Evolutionary conservation across 2,329 filamentous ascomycete species (phyloP), one percentile per base, ranked within the genome.

Genomic region (Hymenoscyphus repandus): DNA sequence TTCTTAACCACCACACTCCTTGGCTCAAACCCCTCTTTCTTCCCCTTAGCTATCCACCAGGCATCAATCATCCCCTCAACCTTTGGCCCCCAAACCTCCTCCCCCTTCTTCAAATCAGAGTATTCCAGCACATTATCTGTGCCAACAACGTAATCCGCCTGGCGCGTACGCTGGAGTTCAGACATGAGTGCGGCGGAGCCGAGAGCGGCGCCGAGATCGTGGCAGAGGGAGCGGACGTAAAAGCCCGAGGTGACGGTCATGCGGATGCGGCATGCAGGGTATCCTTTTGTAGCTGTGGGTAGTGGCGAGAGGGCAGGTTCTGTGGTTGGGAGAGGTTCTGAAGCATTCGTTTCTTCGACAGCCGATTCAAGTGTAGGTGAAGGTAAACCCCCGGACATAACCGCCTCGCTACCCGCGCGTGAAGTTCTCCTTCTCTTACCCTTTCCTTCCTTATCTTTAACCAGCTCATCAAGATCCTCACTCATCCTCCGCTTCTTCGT

Each of bases 181-280:
- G 88, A 82, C 92, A 99, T 97, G 58, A 93, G 76, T 32, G 80
- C 93, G 20, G 88, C 83, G 11, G 90, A 95, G 47, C 80, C 83
- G 12, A 96, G 77, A 59, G 89, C 90, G 58, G 83, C 75, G 18
- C 92, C 93, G 3, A 99, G 77, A 63, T 99, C 93, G 66, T 97
- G 90, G 62, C 90, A 91, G 60, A 99, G 82, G 51, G 88, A 95
- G 56, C 93, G 86, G 12, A 99, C 91, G 68, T 99, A 99, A 75
- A 96, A 99, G 36, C 93, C 93, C 0, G 90, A 95, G 1, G 90
- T 90, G 46, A 96, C 92, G 0, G 88, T 95, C 81, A 99, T 90
- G 51, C 87, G 84, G 53, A 99, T 82, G 64, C 82, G 86, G 44
- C 82, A 88, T 1, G 92, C 93, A 1, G 92, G 82, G 1, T 90